Base-by-base conservation (phyloP, 176 grass and related monocot species). In the Carex pumila region DNA sequence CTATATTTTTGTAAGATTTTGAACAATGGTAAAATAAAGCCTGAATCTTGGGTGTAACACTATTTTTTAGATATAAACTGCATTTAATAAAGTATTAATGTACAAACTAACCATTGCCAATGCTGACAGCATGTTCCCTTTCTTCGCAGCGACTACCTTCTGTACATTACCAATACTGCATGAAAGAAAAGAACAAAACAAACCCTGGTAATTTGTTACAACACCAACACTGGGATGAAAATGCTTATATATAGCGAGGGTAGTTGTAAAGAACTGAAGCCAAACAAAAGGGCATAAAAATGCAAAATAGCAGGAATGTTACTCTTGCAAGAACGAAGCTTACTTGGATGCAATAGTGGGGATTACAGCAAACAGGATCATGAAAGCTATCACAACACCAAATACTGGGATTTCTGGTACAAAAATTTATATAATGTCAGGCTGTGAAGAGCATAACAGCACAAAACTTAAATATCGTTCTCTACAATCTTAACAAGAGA, bases 321-420 rank as follows among this genome's bases (percentile, higher is more conserved):
- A 84, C 30, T 84, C 87, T 57, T 57, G 29, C 25, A 78, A 76
- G 12, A 52, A 57, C 25, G 29, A 78, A 78, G 29, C 73, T 91
- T 87, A 98, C 92, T 98, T 98, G 89, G 95, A 94, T 83, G 69
- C 61, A 90, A 95, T 86, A 81, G 95, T 98, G 29, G 95, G 95
- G 45, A 98, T 72, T 61, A 98, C 95, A 64, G 83, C 91, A 88
- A 82, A 90, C n/a, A 84, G 29, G 80, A 89, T 84, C 91, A 95
- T 93, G 71, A 94, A 78, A 87, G 93, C 69, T 80, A 98, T 78
- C 82, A 98, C 95, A 60, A 93, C 71, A 77, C 86, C 80, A 71
- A 91, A 98, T 17, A 98, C 22, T 29, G 95, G 95, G 52, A 81
- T 93, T 91, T 95, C 95, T 98, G 95, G 72, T 80, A 87, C 61